Base-by-base conservation (phyloP, 768 basidiomycete species). In the Mycena venus region DNA sequence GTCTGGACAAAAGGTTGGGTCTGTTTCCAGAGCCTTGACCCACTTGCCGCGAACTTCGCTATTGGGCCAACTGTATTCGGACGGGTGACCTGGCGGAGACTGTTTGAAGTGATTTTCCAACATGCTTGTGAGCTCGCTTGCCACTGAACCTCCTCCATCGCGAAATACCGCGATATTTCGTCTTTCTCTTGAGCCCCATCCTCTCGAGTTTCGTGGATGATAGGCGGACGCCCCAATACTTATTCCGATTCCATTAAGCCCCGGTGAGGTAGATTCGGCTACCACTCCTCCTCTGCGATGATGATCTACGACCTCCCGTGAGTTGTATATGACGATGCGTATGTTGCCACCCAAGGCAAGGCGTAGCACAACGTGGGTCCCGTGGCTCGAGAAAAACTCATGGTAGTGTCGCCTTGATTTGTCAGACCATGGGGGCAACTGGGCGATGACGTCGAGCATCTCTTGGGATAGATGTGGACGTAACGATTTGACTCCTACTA, bases 41-140 rank as follows among this genome's bases (percentile, higher is more conserved):
- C 64, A 66, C 36, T 38, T 32, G 14, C 21, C 12, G n/a, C 47
- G 64, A 5, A 66, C n/a, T 8, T 32, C 64, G 8, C 10, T 27
- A 32, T 49, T 23, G 27, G 62, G 62, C 62, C 62, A 64, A 17
- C 19, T 4, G 21, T 31, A 49, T 64, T 32, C 42, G 1, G 14
- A 12, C 21, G 5, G 19, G 27, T 17, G 27, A 29, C 17, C 62
- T 19, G 17, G 4, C 17, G 62, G 62, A 21, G 12, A 12, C 25
- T 64, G 62, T 31, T 34, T 44, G 62, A 64, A 64, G 42, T 64
- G 62, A 47, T 64, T 31, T 34, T 64, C 62, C 44, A 64, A n/a
- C 19, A 14, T 40, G 23, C 12, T 27, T 7, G 11, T 42, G 6
- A 62, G 15, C 25, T 62, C 60, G 2, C 21, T n/a, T 21, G 38